Conservation (phyloP, 805 yeast genomes). For the Lachancea dasiensis region DNA sequence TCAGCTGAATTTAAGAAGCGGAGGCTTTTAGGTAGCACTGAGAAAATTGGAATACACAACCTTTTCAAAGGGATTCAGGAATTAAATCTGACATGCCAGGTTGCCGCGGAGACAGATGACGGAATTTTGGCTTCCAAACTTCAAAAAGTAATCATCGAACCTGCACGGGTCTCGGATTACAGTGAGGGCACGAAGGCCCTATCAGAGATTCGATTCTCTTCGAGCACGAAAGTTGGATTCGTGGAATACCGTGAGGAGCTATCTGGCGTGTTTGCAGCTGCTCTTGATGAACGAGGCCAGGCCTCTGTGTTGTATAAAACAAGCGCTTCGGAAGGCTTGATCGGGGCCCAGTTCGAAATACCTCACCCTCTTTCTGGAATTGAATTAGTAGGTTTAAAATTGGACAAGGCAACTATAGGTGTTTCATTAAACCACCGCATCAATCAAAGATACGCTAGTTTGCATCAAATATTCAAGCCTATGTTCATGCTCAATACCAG, state of each 20-base stretch:
- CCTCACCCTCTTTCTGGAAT: background rate
- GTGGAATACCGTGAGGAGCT: background rate
- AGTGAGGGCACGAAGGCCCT: background rate
- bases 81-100: slow-evolving; percentile 3
- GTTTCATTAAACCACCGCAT: background rate
- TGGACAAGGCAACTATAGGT: background rate
- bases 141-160: background rate
- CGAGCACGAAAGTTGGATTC: background rate
- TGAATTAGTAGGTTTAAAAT: background rate
- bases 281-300: background rate
- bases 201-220: slow-evolving; percentile 1
- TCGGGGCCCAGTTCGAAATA: slow-evolving; percentile 1
- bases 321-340: background rate
- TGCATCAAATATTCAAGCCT: slow-evolving; percentile 2
- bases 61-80: slow-evolving; percentile 17
- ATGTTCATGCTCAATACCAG: slow-evolving; percentile 5
- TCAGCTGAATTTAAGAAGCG: no score
- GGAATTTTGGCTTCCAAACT: slow-evolving; percentile 2
- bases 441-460: background rate
- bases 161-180: slow-evolving; percentile 1
- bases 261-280: background rate
- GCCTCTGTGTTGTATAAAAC: background rate
- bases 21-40: no score
- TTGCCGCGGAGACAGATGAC: background rate
- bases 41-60: slow-evolving; percentile 9